phyloP scores from a whole-genome alignment of 768 basidiomycete species.

The Lenzites betulinus region DNA sequence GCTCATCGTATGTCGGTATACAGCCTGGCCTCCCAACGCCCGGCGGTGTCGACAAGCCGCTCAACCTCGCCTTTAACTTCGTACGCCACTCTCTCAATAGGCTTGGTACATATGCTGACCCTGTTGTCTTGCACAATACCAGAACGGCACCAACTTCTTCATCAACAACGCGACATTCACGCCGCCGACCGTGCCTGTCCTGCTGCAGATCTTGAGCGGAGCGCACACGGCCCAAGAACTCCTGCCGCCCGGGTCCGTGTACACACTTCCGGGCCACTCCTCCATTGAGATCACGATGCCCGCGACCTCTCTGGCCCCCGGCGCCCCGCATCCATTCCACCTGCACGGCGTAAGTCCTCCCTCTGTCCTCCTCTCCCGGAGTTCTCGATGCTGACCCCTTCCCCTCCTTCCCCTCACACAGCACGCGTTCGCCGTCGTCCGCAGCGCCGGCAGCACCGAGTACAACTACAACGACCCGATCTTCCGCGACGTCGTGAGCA shows the following conservation, averaged over 20 bases:
- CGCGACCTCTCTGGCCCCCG: conserved; percentile 43
- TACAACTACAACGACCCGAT: conserved; percentile 42
- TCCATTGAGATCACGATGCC: conserved; percentile 50
- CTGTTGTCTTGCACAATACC: conserved; percentile 19
- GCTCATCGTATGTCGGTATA: not conserved
- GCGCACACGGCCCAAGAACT: conserved; percentile 47
- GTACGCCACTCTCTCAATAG: conserved; percentile 12
- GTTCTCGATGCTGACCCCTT: no score
- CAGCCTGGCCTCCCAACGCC: conserved; percentile 23
- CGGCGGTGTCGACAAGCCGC: conserved; percentile 21
- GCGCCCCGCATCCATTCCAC: conserved; percentile 43
- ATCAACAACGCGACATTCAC: conserved; percentile 40
- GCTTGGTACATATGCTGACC: not conserved
- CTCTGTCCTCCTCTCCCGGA: conserved; percentile 1
- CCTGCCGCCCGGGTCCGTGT: conserved; percentile 50
- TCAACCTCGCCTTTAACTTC: conserved; percentile 22
- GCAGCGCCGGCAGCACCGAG: conserved; percentile 32
- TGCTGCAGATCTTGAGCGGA: conserved; percentile 62
- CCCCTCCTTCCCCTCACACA: conserved; percentile 6
- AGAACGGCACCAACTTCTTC: conserved; percentile 29
- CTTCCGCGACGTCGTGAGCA: conserved; percentile 34
- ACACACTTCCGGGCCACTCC: conserved; percentile 46
- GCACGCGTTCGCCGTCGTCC: conserved; percentile 43
- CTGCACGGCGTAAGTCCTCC: conserved; percentile 39
- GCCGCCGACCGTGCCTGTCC: conserved; percentile 49